Base-by-base conservation (phyloP, 129 eudicot species). In the Helichrysum umbraculigerum region DNA sequence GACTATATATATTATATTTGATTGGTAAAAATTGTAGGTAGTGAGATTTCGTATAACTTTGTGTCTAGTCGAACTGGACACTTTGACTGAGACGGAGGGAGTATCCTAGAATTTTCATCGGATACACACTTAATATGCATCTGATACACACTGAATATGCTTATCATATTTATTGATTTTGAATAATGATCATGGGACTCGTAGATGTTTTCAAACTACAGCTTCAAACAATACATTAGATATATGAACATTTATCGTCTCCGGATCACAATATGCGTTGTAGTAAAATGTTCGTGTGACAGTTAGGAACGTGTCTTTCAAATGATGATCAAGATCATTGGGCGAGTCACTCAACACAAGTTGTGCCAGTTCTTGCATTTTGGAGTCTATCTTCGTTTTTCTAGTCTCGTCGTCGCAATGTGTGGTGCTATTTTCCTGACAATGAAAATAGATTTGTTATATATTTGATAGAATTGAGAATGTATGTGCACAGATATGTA, bases 231-330 rank as follows among this genome's bases (percentile, higher is more conserved):
- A 85, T 51, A 90, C 97, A 82, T 90, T 87, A 5, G 85, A 70
- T 50, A 93, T 84, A 64, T 93, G 98, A 34, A 19, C 69, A 29
- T 87, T 72, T n/a, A 90, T 87, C 0, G 85, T 83, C 75, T 34
- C 79, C 4, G 70, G 78, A 57, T 77, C 73, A 60, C 81, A 85
- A 29, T 87, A 81, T 16, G 91, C 89, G 70, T 83, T 71, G 75
- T 93, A 93, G 85, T 88, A 93, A 77, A 81, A 93, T 11, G 97
- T 83, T 75, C 68, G 84, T 5, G 83, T 87, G 1, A 93, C 83
- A 0, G 85, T 74, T 14, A 87, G 81, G 80, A 91, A 90, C 10
- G 79, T 93, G 29, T 85, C 82, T 73, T 84, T 90, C 19, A 83
- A 42, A 21, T 77, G 61, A 4, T 30, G 77, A 74, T 93, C 89